Evolutionary conservation across 1,284 basidiomycete genomes (phyloP).

Genomic region (Sanghuangporus sanghuang): DNA sequence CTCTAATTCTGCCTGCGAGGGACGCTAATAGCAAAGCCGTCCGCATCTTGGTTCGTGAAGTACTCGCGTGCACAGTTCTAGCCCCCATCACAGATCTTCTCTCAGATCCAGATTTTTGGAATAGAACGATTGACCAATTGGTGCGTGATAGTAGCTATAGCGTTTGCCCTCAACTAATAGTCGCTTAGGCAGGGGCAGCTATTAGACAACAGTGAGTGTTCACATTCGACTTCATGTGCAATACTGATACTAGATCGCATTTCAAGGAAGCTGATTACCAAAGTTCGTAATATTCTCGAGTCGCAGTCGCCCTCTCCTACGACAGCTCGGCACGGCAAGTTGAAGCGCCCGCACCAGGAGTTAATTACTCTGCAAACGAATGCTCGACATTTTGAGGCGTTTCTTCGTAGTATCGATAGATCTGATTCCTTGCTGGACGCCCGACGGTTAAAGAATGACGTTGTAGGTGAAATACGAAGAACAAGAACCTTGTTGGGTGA

Average conservation of each 20-base stretch:
- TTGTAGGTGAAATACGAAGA: conserved; percentile 80
- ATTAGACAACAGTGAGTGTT: conserved; percentile 80
- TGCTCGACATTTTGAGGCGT: conserved; percentile 81
- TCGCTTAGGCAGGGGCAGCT: conserved; percentile 70
- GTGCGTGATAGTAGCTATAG: conserved; percentile 40
- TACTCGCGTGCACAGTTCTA: conserved; percentile 77
- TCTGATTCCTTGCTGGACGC: conserved; percentile 84
- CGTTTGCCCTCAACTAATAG: conserved; percentile 14
- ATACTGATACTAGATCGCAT: background rate
- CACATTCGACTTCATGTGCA: no score
- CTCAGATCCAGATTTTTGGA: conserved; percentile 96
- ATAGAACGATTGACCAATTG: conserved; percentile 84
- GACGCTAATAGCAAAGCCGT: conserved; percentile 72
- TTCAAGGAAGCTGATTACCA: conserved; percentile 71
- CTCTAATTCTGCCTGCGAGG: conserved; percentile 68
- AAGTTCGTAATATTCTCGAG: conserved; percentile 79
- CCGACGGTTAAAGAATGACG: conserved; percentile 84
- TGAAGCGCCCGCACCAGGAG: conserved; percentile 43
- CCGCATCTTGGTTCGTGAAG: conserved; percentile 72
- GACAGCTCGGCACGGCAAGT: conserved; percentile 32
- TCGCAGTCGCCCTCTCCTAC: conserved; percentile 62
- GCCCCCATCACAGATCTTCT: conserved; percentile 90
- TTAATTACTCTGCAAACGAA: conserved; percentile 74
- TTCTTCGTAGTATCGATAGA: conserved; percentile 78
- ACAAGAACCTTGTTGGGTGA: conserved; percentile 68